Evolutionary conservation across 306 rosid species (phyloP).

Genomic region (barrel medic (Medicago truncatula)): MtrunA17r5.0-ANR NC_053047.1:10942501-10943000

Average conservation of each 20-base stretch:
- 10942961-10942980: slow-evolving; percentile 52
- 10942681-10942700: background rate
- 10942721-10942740: background rate
- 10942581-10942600: background rate
- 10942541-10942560: background rate
- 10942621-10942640: background rate
- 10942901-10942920: slow-evolving; percentile 64
- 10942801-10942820: slow-evolving; percentile 58
- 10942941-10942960: slow-evolving; percentile 65
- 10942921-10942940: slow-evolving; percentile 73
- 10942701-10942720: slow-evolving; percentile 22
- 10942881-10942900: slow-evolving; percentile 88
- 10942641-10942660: background rate
- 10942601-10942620: background rate
- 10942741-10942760: background rate
- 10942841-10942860: slow-evolving; percentile 62
- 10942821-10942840: slow-evolving; percentile 78
- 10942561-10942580: background rate
- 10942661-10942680: background rate
- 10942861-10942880: slow-evolving; percentile 72
- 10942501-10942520: slow-evolving; percentile 25
- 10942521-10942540: background rate
- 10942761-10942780: slow-evolving; percentile 1
- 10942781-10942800: slow-evolving; percentile 31
- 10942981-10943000: slow-evolving; percentile 41